A percentile compares a stretch with the other conserved stretches of the same genome.
Conservation (phyloP, 179 eudicot genomes). For the Drosera spatulata region DNA sequence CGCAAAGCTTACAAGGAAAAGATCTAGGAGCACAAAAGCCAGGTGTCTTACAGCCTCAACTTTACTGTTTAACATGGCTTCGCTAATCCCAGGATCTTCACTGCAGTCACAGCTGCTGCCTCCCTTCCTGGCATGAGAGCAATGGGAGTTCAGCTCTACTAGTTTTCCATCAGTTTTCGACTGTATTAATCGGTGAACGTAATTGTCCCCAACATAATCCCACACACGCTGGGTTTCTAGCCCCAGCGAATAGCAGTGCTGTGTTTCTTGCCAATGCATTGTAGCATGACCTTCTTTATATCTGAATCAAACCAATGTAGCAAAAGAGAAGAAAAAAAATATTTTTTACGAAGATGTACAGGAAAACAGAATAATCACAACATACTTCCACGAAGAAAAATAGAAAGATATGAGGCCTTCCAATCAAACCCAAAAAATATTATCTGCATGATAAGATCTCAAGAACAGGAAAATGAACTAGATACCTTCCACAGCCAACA, state of each 20-base stretch:
- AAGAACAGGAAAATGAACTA: neutral
- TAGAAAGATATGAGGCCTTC: too few species aligned
- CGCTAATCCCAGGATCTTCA: slow-evolving; percentile 47
- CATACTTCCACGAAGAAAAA: too few species aligned
- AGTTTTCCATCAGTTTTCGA: slow-evolving; percentile 44
- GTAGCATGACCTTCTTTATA: slow-evolving; percentile 86
- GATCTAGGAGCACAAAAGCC: neutral
- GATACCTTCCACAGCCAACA: slow-evolving; percentile 95
- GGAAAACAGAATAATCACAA: too few species aligned
- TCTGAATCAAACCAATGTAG: slow-evolving; percentile 24
- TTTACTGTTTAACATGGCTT: slow-evolving; percentile 58
- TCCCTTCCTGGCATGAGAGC: slow-evolving; percentile 35
- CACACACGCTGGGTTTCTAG: slow-evolving; percentile 91
- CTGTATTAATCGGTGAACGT: slow-evolving; percentile 85
- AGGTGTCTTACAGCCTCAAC: slow-evolving; percentile 50
- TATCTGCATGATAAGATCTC: slow-evolving; percentile 34
- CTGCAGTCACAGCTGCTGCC: slow-evolving; percentile 53
- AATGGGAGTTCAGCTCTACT: slow-evolving; percentile 74
- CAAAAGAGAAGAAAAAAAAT: neutral
- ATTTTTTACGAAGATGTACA: neutral
- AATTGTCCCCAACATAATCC: slow-evolving; percentile 95
- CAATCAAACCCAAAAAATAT: too few species aligned
- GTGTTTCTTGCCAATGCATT: slow-evolving; percentile 89
- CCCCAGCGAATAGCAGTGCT: slow-evolving; percentile 90
- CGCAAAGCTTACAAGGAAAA: neutral